phyloP scores from a whole-genome alignment of 352 stramenopile species.

The Blastocystis sp. region DNA sequence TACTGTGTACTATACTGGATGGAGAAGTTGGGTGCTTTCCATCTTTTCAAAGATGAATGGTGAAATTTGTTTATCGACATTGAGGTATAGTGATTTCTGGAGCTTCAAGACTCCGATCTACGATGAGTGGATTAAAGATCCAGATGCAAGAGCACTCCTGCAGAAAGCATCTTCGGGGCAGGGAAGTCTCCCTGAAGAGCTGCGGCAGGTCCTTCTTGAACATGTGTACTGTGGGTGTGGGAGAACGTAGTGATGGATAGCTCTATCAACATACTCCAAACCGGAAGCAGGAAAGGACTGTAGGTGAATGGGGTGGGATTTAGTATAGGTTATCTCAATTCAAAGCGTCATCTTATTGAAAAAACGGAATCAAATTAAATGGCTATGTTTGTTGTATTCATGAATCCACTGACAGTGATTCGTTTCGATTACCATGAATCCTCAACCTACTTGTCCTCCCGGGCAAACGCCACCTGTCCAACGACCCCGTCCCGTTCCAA shows the following conservation, averaged over 20 bases:
- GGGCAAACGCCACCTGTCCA: neutral
- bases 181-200: neutral
- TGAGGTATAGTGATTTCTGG: constrained; percentile 25
- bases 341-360: neutral
- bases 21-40: constrained; percentile 31
- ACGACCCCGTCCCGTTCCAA: neutral
- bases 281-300: neutral
- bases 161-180: neutral
- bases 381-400: neutral
- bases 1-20: constrained; percentile 55
- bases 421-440: neutral
- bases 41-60: constrained; percentile 25
- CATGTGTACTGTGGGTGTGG: neutral
- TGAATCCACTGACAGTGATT: neutral
- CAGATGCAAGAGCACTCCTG: neutral
- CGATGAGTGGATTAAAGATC: neutral
- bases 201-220: neutral
- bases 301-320: neutral
- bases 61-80: neutral
- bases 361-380: neutral
- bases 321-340: neutral
- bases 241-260: neutral
- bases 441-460: neutral
- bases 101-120: constrained; percentile 9
- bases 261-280: neutral